Conservation (phyloP, 1,284 basidiomycete species). For the Tilletia horrida region DNA sequence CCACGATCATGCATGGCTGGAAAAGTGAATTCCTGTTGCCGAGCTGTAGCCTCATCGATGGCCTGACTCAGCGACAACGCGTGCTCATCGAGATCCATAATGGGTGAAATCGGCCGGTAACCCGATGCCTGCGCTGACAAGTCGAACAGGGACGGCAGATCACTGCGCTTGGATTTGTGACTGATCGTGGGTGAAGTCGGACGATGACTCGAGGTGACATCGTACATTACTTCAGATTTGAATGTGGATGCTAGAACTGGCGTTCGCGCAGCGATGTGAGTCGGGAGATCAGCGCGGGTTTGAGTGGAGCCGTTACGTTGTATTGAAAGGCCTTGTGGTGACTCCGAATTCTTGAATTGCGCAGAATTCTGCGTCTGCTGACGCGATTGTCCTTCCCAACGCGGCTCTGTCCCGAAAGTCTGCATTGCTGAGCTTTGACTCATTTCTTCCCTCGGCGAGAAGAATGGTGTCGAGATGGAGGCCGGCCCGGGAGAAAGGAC, state of each 20-base stretch:
- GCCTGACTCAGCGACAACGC: conserved; percentile 36
- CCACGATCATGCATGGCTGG: conserved; percentile 9
- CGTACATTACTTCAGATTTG: conserved; percentile 41
- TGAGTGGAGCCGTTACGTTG: neutral
- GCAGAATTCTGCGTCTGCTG: neutral
- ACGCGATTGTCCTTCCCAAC: neutral
- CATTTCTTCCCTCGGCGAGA: neutral
- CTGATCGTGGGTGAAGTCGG: conserved; percentile 42
- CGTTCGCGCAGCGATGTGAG: conserved; percentile 10
- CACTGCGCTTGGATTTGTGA: conserved; percentile 28
- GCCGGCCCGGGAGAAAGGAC: neutral
- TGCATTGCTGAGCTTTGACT: neutral
- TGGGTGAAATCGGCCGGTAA: conserved; percentile 19
- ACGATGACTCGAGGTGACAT: conserved; percentile 46
- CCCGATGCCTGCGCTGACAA: conserved; percentile 23
- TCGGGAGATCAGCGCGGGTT: neutral
- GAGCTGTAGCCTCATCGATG: conserved; percentile 26
- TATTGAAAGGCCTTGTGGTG: neutral
- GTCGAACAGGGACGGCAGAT: conserved; percentile 40
- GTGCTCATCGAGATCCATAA: conserved; percentile 18
- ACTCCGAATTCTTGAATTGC: neutral
- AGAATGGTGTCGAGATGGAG: conserved; percentile 3
- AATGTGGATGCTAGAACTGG: conserved; percentile 8
- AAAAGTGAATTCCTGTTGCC: conserved; percentile 9
- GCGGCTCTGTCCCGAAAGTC: neutral